Evolutionary conservation across 331 rosid genomes (phyloP).

Genomic region (Dryas integrifolia): DNA sequence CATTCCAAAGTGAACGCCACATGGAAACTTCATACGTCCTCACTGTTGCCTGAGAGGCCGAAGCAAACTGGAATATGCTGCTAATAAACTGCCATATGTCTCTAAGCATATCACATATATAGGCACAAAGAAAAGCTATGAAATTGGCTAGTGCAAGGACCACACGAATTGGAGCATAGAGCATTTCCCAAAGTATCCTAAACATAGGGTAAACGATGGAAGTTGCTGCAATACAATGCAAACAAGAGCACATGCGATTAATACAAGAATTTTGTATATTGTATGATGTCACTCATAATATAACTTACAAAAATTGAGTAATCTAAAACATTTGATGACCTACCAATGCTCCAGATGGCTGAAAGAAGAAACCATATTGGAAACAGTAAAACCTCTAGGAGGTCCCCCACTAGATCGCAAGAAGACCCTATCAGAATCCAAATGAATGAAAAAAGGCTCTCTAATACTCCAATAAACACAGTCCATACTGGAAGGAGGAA

Average conservation of each 20-base stretch:
- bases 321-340: constrained; percentile 36
- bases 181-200: constrained; percentile 60
- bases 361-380: constrained; percentile 66
- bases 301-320: constrained; percentile 7
- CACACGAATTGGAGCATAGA: constrained; percentile 69
- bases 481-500: constrained; percentile 66
- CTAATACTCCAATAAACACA: constrained; percentile 41
- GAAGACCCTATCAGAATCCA: constrained; percentile 54
- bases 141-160: constrained; percentile 43
- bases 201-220: constrained; percentile 61
- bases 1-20: constrained; percentile 92
- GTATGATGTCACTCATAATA: constrained; percentile 8
- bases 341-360: constrained; percentile 61
- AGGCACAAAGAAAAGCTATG: constrained; percentile 37
- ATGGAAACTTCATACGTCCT: constrained; percentile 60
- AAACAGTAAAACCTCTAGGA: constrained; percentile 51
- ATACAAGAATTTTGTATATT: constrained; percentile 5
- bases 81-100: constrained; percentile 53
- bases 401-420: constrained; percentile 47
- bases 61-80: constrained; percentile 55
- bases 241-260: constrained; percentile 24
- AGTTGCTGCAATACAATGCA: constrained; percentile 51
- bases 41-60: constrained; percentile 67
- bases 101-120: constrained; percentile 39
- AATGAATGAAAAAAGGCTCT: constrained; percentile 51